Conservation (phyloP, 805 yeast species). For the Debaryomyces tyrocola region DNA sequence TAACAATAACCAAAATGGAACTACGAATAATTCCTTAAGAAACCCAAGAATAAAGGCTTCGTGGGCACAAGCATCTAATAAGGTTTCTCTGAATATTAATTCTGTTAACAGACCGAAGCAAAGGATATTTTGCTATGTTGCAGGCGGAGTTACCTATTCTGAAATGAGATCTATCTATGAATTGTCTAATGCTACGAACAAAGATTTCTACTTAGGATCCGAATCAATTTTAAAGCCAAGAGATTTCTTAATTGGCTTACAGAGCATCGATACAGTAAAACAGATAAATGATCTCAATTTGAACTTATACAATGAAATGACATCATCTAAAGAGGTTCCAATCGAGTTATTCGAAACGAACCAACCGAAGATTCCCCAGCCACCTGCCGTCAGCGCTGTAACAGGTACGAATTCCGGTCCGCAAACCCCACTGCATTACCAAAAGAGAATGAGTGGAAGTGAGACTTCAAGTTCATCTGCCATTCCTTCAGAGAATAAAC, state of each 20-base stretch:
- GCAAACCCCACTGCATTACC: conserved; percentile 26
- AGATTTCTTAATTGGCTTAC: conserved; percentile 44
- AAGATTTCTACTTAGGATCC: conserved; percentile 80
- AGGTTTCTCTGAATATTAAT: conserved; percentile 6
- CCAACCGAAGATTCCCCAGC: conserved; percentile 13
- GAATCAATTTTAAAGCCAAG: conserved; percentile 68
- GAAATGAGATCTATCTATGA: conserved; percentile 79
- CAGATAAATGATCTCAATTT: conserved; percentile 45
- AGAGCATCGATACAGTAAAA: conserved; percentile 37
- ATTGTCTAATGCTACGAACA: conserved; percentile 57
- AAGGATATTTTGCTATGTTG: conserved; percentile 72
- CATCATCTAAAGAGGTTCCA: conserved; percentile 43
- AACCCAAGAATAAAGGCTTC: conserved; percentile 73
- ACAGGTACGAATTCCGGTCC: background rate
- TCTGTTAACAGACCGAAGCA: conserved; percentile 44
- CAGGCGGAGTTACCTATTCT: conserved; percentile 87
- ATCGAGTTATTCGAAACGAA: conserved; percentile 38
- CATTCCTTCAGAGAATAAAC: conserved; percentile 4
- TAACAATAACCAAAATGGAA: conserved; percentile 5
- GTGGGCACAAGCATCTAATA: conserved; percentile 57
- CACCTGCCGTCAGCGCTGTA: conserved; percentile 3
- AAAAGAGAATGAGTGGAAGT: conserved; percentile 13
- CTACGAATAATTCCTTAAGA: conserved; percentile 47
- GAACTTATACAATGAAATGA: conserved; percentile 23
- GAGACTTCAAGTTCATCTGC: background rate